Evolutionary conservation across 2,329 filamentous ascomycete genomes (phyloP).

Genomic region (Talaromyces rugulosus): DNA sequence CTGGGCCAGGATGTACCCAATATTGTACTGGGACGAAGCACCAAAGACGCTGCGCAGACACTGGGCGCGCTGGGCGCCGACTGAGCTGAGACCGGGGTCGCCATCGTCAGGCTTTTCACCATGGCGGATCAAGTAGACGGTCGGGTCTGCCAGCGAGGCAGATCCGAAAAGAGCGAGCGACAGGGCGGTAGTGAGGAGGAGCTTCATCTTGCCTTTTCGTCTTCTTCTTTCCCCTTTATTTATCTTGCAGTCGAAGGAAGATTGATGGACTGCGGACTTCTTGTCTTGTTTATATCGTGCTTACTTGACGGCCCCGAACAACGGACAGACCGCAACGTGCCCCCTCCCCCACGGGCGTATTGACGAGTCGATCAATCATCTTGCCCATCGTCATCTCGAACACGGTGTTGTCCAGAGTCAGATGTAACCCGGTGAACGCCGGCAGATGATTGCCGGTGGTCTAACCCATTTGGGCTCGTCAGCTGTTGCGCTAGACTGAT

Average conservation of each 20-base stretch:
- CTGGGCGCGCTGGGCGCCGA: conserved; percentile 55
- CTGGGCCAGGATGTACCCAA: conserved; percentile 57
- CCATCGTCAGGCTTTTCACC: conserved; percentile 56
- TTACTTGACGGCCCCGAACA: background rate
- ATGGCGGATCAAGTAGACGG: conserved; percentile 61
- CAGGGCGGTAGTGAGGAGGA: background rate
- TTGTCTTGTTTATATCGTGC: background rate
- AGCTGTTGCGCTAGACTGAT: background rate
- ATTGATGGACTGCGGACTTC: background rate
- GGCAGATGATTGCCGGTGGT: background rate
- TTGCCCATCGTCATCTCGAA: background rate
- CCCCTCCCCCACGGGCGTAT: background rate
- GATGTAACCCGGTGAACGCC: background rate
- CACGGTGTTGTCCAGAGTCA: background rate
- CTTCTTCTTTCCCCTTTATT: background rate
- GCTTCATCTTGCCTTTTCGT: conserved; percentile 6
- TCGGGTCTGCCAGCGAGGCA: conserved; percentile 33
- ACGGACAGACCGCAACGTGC: background rate
- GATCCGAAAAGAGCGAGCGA: conserved; percentile 2
- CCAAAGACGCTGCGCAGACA: conserved; percentile 58
- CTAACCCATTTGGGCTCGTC: background rate
- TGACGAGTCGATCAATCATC: background rate
- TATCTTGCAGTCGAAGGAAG: background rate
- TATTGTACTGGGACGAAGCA: conserved; percentile 48
- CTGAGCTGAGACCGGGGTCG: conserved; percentile 46